Percentiles rank a stretch among this genome's conserved stretches.
phyloP scores from a whole-genome alignment of 257 asterid species.

The Gardenia jasminoides region DNA sequence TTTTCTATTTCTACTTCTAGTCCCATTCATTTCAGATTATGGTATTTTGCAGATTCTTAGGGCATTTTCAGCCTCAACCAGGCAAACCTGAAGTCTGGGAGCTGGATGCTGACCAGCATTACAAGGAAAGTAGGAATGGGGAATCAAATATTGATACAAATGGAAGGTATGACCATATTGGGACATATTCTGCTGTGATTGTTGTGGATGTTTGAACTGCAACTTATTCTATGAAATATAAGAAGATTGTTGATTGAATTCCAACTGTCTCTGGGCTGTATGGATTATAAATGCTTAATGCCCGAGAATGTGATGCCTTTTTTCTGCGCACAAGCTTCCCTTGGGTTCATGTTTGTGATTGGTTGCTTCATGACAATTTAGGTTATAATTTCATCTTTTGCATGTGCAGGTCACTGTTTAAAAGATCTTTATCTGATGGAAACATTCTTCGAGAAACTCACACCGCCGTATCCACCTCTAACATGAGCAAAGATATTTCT shows the following conservation, averaged over 20 bases:
- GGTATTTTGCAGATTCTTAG: slow-evolving; percentile 71
- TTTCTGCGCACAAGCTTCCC: neutral
- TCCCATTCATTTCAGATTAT: slow-evolving; percentile 14
- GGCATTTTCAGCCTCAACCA: slow-evolving; percentile 79
- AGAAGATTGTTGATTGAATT: neutral
- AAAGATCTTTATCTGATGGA: slow-evolving; percentile 91
- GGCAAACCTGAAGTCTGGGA: slow-evolving; percentile 90
- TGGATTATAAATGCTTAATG: slow-evolving; percentile 3
- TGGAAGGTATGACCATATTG: slow-evolving; percentile 45
- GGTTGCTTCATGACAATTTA: slow-evolving; percentile 18
- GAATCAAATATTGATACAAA: slow-evolving; percentile 41
- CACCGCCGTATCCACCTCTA: slow-evolving; percentile 45
- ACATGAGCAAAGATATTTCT: slow-evolving; percentile 40
- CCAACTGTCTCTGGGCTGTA: neutral
- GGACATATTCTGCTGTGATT: neutral
- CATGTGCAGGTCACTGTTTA: slow-evolving; percentile 54
- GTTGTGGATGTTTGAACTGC: neutral
- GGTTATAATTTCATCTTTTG: slow-evolving; percentile 20
- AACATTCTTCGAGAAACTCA: slow-evolving; percentile 62
- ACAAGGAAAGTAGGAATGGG: slow-evolving; percentile 54
- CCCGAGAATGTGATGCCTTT: neutral
- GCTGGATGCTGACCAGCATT: slow-evolving; percentile 67
- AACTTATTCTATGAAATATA: neutral
- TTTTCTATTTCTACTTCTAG: neutral
- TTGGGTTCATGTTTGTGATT: slow-evolving; percentile 8